phyloP scores from a whole-genome alignment of 768 basidiomycete genomes.

The Hydnomerulius pinastri region DNA sequence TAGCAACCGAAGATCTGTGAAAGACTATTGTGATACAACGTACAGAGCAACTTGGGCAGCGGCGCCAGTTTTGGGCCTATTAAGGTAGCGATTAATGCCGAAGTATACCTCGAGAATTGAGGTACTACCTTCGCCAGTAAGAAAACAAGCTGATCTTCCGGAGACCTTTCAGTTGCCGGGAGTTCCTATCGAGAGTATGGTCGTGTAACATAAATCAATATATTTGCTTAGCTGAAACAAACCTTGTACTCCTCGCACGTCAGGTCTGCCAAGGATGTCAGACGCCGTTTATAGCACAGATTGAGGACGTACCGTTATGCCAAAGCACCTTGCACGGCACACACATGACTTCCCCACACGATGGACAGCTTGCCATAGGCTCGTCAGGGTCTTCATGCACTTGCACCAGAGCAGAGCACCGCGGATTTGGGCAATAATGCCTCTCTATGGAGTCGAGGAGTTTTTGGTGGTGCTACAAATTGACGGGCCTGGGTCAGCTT shows the following conservation, averaged over 20 bases:
- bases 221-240: background rate
- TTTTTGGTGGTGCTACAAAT: constrained; percentile 35
- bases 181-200: constrained; percentile 29
- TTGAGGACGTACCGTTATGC: constrained; percentile 32
- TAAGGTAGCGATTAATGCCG: background rate
- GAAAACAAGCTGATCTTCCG: constrained; percentile 38
- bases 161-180: constrained; percentile 39
- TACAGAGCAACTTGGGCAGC: constrained; percentile 36
- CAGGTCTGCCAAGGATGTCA: constrained; percentile 15
- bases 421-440: constrained; percentile 40
- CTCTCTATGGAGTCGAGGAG: constrained; percentile 36
- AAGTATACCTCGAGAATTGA: background rate
- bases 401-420: constrained; percentile 38
- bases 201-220: constrained; percentile 1
- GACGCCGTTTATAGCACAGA: background rate
- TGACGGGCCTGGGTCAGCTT: background rate
- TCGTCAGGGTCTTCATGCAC: constrained; percentile 35
- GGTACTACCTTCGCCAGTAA: constrained; percentile 34
- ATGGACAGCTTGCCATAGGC: constrained; percentile 36
- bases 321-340: constrained; percentile 36
- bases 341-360: constrained; percentile 35
- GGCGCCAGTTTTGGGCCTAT: constrained; percentile 42
- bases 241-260: constrained; percentile 37
- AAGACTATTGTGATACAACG: background rate
- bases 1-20: background rate